Conservation (phyloP, 225 moss, liverwort and hornwort species). For the Pseudoscleropodium purum region DNA sequence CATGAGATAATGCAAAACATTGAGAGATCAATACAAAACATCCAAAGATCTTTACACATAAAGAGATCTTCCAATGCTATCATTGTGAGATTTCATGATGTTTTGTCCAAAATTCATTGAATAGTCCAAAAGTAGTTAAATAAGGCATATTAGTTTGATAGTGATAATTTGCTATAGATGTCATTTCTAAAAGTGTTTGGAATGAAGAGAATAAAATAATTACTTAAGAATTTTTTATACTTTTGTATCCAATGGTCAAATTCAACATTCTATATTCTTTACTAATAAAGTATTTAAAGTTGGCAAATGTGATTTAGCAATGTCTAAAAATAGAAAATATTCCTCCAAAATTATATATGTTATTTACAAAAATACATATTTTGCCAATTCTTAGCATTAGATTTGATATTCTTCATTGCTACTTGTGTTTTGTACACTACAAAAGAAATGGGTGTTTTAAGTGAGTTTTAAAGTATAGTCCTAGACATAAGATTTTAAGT, state of each 20-base stretch:
- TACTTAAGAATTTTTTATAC: not conserved
- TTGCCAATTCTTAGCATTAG: not conserved
- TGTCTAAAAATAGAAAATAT: rapidly evolving
- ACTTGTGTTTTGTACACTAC: not conserved
- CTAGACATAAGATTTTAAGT: too few relatives aligned
- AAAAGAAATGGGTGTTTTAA: not conserved
- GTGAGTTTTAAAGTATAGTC: too few relatives aligned
- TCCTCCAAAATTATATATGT: rapidly evolving
- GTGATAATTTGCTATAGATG: not conserved
- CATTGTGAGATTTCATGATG: too few relatives aligned
- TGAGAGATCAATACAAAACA: too few relatives aligned
- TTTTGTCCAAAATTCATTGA: too few relatives aligned
- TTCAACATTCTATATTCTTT: not conserved
- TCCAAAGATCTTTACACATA: too few relatives aligned
- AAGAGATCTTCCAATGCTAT: too few relatives aligned
- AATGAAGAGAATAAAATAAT: not conserved
- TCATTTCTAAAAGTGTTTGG: not conserved
- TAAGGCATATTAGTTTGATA: too few relatives aligned
- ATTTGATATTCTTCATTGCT: not conserved
- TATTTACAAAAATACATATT: not conserved
- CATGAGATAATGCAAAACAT: too few relatives aligned
- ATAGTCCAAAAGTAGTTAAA: too few relatives aligned
- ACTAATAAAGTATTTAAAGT: not conserved
- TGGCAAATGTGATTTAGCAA: not conserved
- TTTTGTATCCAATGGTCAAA: not conserved